Base-by-base conservation (phyloP, 306 rosid species). In the Acmispon strigosus region DNA sequence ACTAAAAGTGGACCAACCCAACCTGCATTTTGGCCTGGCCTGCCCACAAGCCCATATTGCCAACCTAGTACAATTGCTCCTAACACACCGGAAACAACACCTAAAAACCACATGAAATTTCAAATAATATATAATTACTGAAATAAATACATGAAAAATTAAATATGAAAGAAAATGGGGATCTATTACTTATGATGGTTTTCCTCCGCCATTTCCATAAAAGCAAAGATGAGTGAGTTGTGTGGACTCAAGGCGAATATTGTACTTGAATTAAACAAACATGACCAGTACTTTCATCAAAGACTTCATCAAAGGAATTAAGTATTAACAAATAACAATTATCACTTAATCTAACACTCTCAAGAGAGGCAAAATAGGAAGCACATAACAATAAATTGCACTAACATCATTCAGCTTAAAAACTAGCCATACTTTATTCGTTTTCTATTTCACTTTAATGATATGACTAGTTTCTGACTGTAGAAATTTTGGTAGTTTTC, bases 121-220 rank as follows among this genome's bases (percentile, higher is more conserved):
- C 56, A 52, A 29, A 43, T 22, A 14, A 16, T 42, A 45, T 63
- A 15, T 62, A 10, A n/a, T 7, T 8, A n/a, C 22, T 44, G 11
- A 48, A 24, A 63, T 17, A 22, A n/a, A 18, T 51, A 22, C 43
- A 29, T 1, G 0, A 22, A 10, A 17, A 50, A 39, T 1, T 22
- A 18, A 22, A 24, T 6, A 8, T 8, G 65, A 18, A 68, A 19
- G 51, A 20, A 52, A 41, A 66, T 15, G 7, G 11, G 10, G 16
- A 75, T 50, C n/a, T 10, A 41, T 84, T 88, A 91, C 97, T 96
- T 71, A 86, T 29, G 36, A 8, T 0, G 36, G 66, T 0, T 74
- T 71, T 83, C 20, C 0, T 2, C 7, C 0, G 0, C 66, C 0
- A 2, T 8, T 13, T 13, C 42, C 0, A 10, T 50, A 16, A 63